Evolutionary conservation across 208 protist species (phyloP).

Genomic region (Trypanosoma melophagium): DNA sequence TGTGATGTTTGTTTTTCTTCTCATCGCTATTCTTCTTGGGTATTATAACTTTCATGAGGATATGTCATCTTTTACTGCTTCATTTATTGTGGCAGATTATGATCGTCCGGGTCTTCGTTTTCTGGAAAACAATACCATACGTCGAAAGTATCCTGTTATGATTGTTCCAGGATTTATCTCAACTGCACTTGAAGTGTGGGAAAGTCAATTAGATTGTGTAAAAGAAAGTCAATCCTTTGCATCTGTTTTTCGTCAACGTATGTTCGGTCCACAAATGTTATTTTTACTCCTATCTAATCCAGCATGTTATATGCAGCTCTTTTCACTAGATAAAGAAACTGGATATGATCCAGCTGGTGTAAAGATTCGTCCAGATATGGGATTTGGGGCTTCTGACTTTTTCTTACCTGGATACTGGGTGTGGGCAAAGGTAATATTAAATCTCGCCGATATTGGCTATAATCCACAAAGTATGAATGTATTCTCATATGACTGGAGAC

Average conservation of each 20-base stretch:
- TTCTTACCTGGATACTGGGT: constrained; percentile 92
- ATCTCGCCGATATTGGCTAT: constrained; percentile 93
- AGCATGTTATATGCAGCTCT: constrained; percentile 76
- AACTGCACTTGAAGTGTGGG: constrained; percentile 84
- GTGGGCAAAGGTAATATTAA: constrained; percentile 90
- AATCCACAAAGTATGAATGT: constrained; percentile 89
- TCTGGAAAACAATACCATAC: constrained; percentile 58
- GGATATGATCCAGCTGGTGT: constrained; percentile 75
- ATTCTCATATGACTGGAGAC: constrained; percentile 90
- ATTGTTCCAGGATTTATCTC: constrained; percentile 89
- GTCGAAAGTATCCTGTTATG: constrained; percentile 68
- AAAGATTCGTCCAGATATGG: constrained; percentile 79
- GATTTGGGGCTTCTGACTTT: constrained; percentile 85
- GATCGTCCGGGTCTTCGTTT: constrained; percentile 70
- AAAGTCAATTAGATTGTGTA: constrained; percentile 57
- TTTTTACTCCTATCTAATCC: constrained; percentile 74
- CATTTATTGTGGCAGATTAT: constrained; percentile 65
- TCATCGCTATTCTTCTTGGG: constrained; percentile 26
- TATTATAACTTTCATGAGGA: constrained; percentile 27
- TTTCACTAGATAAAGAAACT: constrained; percentile 63
- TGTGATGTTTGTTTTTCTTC: constrained; percentile 33
- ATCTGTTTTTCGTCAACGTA: constrained; percentile 71
- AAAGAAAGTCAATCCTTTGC: constrained; percentile 30
- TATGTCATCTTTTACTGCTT: constrained; percentile 36
- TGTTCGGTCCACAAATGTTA: constrained; percentile 80